A percentile compares a stretch with the other conserved stretches of the same genome.
Evolutionary conservation across 2,329 filamentous ascomycete species (phyloP).

Genomic region (Hypoxylon sp.): DNA sequence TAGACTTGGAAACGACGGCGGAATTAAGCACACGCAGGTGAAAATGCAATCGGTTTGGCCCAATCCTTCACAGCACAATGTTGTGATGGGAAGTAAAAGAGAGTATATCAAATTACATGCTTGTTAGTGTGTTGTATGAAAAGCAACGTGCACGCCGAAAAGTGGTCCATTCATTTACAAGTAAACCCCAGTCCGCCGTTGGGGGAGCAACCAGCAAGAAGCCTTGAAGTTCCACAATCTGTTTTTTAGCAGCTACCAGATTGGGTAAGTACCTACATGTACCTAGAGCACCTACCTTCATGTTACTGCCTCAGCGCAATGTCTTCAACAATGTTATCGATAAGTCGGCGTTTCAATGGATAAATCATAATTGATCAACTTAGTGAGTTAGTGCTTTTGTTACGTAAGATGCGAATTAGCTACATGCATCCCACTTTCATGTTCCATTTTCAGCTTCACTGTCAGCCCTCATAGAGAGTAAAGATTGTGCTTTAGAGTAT

Average conservation of each 20-base stretch:
- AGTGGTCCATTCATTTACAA: slow-evolving; percentile 46
- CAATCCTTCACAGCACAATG: slow-evolving; percentile 31
- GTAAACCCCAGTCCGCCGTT: slow-evolving; percentile 44
- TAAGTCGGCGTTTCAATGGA: slow-evolving; percentile 16
- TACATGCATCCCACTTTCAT: slow-evolving; percentile 20
- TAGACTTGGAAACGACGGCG: slow-evolving; percentile 34
- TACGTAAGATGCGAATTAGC: slow-evolving; percentile 15
- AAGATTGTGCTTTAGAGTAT: neutral
- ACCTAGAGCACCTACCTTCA: too few species aligned
- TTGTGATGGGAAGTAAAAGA: slow-evolving; percentile 38
- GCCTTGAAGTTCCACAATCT: slow-evolving; percentile 3
- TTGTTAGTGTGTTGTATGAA: slow-evolving; percentile 25
- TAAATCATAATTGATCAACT: slow-evolving; percentile 6
- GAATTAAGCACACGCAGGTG: slow-evolving; percentile 24
- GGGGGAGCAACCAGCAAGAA: slow-evolving; percentile 49
- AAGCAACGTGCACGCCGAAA: slow-evolving; percentile 35
- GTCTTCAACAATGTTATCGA: slow-evolving; percentile 34
- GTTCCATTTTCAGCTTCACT: slow-evolving; percentile 12
- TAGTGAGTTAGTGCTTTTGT: neutral
- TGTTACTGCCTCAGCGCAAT: neutral
- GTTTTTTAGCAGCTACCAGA: slow-evolving; percentile 12
- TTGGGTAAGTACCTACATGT: slow-evolving; percentile 5
- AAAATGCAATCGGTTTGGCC: slow-evolving; percentile 14
- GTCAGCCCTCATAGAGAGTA: neutral
- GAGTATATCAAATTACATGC: slow-evolving; percentile 36